These are phyloP conservation scores for Globisporangium polare DNA, from an alignment of 352 stramenopile genomes.

Conservation along the genomic window DNA sequence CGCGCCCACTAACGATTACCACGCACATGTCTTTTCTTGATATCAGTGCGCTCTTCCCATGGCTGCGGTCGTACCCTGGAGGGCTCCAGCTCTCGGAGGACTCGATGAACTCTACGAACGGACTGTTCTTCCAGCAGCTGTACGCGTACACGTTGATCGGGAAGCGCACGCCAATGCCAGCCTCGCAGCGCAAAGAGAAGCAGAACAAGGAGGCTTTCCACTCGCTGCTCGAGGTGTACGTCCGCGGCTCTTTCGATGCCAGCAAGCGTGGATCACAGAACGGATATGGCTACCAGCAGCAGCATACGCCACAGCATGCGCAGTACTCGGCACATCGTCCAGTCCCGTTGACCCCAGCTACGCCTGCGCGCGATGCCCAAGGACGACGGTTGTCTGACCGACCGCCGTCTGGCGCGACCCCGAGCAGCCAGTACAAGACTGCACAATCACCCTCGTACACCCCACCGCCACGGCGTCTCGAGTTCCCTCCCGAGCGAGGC, in stretches of 20 bases:
- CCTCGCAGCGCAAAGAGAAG: slow-evolving; percentile 46
- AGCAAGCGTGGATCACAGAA: slow-evolving; percentile 2
- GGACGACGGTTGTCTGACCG: not conserved
- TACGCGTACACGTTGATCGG: slow-evolving; percentile 80
- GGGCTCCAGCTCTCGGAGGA: slow-evolving; percentile 44
- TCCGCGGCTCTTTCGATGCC: slow-evolving; percentile 60
- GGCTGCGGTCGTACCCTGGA: slow-evolving; percentile 61
- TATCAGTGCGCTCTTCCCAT: slow-evolving; percentile 66
- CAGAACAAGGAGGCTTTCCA: slow-evolving; percentile 64
- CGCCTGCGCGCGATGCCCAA: not conserved
- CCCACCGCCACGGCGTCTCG: slow-evolving; percentile 6
- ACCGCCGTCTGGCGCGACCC: slow-evolving; percentile 3
- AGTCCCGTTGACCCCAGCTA: slow-evolving; percentile 5
- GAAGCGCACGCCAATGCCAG: slow-evolving; percentile 41
- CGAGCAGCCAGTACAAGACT: slow-evolving; percentile 4
- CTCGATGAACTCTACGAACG: slow-evolving; percentile 60
- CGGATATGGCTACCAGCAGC: slow-evolving; percentile 10
- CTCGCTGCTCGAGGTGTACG: slow-evolving; percentile 60
- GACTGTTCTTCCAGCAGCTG: slow-evolving; percentile 82
- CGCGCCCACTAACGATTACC: not conserved
- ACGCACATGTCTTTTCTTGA: not conserved
- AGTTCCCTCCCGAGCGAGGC: slow-evolving; percentile 19
- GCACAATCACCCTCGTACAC: slow-evolving; percentile 7
- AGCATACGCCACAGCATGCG: slow-evolving; percentile 7
- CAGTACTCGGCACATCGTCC: slow-evolving; percentile 7